Percentiles rank a stretch among this genome's conserved stretches.
These are phyloP conservation scores for Dictyostelium intermedium DNA, from an alignment of 78 protist species.

Conservation along the genomic window DNA sequence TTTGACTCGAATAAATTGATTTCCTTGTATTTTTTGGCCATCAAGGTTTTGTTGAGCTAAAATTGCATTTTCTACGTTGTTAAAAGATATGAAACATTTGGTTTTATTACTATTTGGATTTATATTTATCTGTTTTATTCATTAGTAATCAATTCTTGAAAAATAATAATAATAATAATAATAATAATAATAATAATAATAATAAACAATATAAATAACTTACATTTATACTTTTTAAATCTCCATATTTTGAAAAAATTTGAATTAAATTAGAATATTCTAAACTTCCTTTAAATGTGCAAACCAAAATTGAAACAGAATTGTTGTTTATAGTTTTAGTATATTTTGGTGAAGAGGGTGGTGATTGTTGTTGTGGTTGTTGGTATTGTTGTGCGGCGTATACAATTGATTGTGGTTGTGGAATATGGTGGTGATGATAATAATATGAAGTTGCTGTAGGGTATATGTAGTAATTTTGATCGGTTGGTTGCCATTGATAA, in stretches of 20 bases:
- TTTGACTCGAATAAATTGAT: neutral
- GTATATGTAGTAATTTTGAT: neutral
- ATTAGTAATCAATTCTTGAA: neutral
- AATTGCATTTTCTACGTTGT: conserved; percentile 24
- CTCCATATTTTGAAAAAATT: conserved; percentile 55
- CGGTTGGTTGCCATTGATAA: neutral
- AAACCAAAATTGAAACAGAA: conserved; percentile 7
- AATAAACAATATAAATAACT: neutral
- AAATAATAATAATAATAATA: too few species aligned
- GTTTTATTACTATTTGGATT: conserved; percentile 3
- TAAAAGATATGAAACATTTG: conserved; percentile 29
- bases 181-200: neutral
- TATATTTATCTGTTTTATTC: conserved; percentile 8
- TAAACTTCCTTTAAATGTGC: conserved; percentile 29
- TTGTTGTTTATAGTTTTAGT: neutral
- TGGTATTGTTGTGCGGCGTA: neutral
- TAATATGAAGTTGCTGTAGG: neutral
- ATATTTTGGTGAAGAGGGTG: neutral
- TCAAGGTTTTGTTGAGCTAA: conserved; percentile 25
- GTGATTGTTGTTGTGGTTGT: neutral
- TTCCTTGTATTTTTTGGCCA: conserved; percentile 4
- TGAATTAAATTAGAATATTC: conserved; percentile 21
- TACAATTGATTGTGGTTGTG: conserved; percentile 11
- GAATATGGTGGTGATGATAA: neutral
- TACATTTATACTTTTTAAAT: conserved; percentile 49